phyloP scores from a whole-genome alignment of 2,329 filamentous ascomycete genomes.

The Golovinomyces cichoracearum region DNA sequence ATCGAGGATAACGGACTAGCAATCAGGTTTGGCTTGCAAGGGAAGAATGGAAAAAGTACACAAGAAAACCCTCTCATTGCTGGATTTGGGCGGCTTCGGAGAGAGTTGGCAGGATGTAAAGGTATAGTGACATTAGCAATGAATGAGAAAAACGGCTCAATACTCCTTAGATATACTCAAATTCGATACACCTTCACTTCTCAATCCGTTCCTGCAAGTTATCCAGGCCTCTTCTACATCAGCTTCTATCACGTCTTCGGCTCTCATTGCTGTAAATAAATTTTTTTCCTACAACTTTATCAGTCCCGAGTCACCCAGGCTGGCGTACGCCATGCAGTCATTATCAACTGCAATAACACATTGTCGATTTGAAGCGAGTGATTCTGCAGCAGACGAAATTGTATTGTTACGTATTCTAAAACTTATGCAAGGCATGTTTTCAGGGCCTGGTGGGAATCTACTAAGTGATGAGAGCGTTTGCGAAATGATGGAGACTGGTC shows the following conservation, averaged over 20 bases:
- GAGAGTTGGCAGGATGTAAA: conserved; percentile 66
- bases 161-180: conserved; percentile 41
- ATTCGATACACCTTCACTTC: conserved; percentile 70
- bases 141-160: conserved; percentile 10
- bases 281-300: conserved; percentile 92
- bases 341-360: conserved; percentile 88
- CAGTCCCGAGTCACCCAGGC: conserved; percentile 55
- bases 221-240: conserved; percentile 91
- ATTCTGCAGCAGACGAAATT: conserved; percentile 82
- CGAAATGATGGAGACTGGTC: conserved; percentile 95
- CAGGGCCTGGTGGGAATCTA: conserved; percentile 69
- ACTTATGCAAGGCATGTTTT: conserved; percentile 96
- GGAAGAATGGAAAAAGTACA: conserved; percentile 89
- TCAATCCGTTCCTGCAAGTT: conserved; percentile 87
- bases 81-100: conserved; percentile 69
- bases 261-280: conserved; percentile 79
- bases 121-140: conserved; percentile 21
- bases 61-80: conserved; percentile 93
- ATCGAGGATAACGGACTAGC: conserved; percentile 32
- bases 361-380: conserved; percentile 89
- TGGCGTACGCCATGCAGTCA: conserved; percentile 78
- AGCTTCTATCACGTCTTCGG: conserved; percentile 83
- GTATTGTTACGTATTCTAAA: conserved; percentile 84
- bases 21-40: conserved; percentile 76
- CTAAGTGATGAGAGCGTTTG: conserved; percentile 96